These are phyloP conservation scores for Daldinia concentrica DNA, from an alignment of 495 filamentous ascomycete species.

Conservation along the genomic window DNA sequence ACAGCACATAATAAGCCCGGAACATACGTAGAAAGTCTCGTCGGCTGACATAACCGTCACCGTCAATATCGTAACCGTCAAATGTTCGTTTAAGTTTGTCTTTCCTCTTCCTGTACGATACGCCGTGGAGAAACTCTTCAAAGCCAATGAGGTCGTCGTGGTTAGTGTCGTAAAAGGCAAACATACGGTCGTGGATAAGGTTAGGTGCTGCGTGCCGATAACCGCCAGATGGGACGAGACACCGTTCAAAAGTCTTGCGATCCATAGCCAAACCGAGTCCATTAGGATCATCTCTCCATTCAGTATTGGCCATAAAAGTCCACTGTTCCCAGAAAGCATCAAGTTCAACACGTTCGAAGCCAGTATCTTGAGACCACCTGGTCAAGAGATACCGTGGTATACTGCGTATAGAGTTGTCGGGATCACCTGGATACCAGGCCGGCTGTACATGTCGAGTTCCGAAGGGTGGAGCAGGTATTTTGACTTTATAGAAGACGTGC, in stretches of 20 bases:
- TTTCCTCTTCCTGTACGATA: conserved; percentile 83
- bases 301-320: conserved; percentile 85
- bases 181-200: conserved; percentile 93
- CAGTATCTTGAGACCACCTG: conserved; percentile 73
- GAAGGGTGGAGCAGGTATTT: conserved; percentile 57
- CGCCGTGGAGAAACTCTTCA: conserved; percentile 84
- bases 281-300: conserved; percentile 85
- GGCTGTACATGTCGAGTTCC: conserved; percentile 71
- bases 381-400: conserved; percentile 70
- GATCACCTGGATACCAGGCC: conserved; percentile 91
- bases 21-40: conserved; percentile 94
- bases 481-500: conserved; percentile 92
- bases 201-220: conserved; percentile 80
- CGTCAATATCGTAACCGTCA: conserved; percentile 88
- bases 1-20: conserved; percentile 86
- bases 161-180: conserved; percentile 94
- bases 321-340: conserved; percentile 97
- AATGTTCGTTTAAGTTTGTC: conserved; percentile 81
- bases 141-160: conserved; percentile 91
- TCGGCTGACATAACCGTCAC: conserved; percentile 85
- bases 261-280: conserved; percentile 84
- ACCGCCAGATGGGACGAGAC: conserved; percentile 84
- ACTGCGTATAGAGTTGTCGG: conserved; percentile 65
- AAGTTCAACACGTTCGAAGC: conserved; percentile 82
- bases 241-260: conserved; percentile 87